Evolutionary conservation across 140 eudicot genomes (phyloP).

Genomic region (Cichorium intybus): DNA sequence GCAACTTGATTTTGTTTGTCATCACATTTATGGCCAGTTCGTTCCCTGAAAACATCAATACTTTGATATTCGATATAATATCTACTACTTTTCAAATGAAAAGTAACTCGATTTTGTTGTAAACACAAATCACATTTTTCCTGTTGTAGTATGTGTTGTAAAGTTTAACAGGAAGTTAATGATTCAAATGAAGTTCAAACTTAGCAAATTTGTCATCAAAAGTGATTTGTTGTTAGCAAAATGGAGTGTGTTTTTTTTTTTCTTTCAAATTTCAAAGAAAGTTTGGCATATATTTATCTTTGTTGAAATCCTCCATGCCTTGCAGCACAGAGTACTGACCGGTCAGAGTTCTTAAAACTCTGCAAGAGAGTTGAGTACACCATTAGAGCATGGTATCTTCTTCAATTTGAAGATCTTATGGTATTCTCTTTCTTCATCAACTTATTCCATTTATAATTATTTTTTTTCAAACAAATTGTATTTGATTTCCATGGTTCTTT

Average conservation of each 20-base stretch:
- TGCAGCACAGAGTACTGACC: conserved; percentile 70
- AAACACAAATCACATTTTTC: not conserved
- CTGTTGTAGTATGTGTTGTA: conserved; percentile 1
- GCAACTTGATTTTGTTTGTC: not conserved
- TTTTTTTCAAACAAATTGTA: no score
- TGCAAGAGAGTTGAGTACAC: conserved; percentile 87
- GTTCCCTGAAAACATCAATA: not conserved
- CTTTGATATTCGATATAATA: not conserved
- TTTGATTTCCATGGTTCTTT: not conserved
- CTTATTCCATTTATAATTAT: not conserved
- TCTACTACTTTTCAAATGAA: not conserved
- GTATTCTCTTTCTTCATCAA: conserved; percentile 10
- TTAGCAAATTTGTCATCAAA: not conserved
- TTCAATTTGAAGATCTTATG: conserved; percentile 65
- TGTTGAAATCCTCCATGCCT: not conserved
- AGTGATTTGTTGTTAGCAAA: no score
- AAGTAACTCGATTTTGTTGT: not conserved
- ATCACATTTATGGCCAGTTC: not conserved
- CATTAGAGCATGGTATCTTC: conserved; percentile 73
- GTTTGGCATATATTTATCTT: not conserved
- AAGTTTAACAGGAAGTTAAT: not conserved
- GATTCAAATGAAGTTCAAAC: not conserved
- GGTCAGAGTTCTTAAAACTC: conserved; percentile 69
- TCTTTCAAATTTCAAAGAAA: not conserved
- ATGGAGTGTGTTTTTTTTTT: no score